Evolutionary conservation across 495 filamentous ascomycete species (phyloP).

Genomic region (Copromyces sp.): DNA sequence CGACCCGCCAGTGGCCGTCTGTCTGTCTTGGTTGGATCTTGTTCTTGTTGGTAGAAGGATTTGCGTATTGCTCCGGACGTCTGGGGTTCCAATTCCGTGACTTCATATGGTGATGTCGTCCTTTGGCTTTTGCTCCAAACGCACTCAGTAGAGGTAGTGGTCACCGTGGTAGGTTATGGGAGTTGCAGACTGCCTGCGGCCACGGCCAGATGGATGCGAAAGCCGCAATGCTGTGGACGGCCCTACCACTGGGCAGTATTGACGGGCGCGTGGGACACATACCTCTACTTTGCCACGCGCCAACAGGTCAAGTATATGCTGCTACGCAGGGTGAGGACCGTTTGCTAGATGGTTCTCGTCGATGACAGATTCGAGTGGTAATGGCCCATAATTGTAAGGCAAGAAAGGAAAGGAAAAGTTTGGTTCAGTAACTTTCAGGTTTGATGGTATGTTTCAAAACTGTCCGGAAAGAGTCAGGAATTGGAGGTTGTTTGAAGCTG

Average conservation of each 20-base stretch:
- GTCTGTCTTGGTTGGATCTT: background rate
- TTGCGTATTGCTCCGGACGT: background rate
- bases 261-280: background rate
- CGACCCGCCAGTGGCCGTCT: background rate
- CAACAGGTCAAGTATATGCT: background rate
- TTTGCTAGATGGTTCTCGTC: background rate
- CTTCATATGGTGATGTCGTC: background rate
- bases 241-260: background rate
- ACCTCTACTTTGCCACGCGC: background rate
- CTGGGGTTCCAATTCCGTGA: background rate
- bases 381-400: background rate
- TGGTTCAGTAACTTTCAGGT: background rate
- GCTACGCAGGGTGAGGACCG: background rate
- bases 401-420: background rate
- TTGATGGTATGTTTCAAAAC: background rate
- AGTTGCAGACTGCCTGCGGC: background rate
- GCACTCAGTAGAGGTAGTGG: background rate
- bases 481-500: background rate
- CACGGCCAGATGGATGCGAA: background rate
- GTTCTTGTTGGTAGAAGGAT: background rate
- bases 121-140: background rate
- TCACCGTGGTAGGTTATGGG: background rate
- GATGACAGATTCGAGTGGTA: background rate
- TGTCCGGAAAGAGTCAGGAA: background rate
- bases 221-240: background rate